Evolutionary conservation across 768 basidiomycete species (phyloP).

Genomic region (Phanerodontia chrysosporium): DNA sequence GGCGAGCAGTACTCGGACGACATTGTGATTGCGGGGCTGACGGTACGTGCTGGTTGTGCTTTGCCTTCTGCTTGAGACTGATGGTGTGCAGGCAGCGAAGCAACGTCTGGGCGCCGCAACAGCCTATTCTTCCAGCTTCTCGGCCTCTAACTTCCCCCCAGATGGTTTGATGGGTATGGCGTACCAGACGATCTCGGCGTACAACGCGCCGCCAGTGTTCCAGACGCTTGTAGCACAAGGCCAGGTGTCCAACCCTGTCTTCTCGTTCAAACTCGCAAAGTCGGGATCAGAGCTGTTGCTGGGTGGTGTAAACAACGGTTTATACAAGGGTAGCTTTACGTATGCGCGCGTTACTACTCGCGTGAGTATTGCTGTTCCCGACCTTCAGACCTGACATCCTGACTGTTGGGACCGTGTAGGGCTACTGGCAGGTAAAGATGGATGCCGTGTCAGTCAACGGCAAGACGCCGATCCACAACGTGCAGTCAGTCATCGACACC

Average conservation of each 20-base stretch:
- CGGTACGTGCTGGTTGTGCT: slow-evolving; percentile 7
- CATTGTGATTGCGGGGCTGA: slow-evolving; percentile 35
- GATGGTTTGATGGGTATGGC: slow-evolving; percentile 44
- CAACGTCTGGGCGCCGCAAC: slow-evolving; percentile 44
- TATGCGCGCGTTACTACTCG: slow-evolving; percentile 30
- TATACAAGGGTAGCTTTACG: slow-evolving; percentile 43
- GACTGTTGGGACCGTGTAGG: no score
- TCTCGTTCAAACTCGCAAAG: slow-evolving; percentile 44
- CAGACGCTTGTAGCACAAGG: slow-evolving; percentile 40
- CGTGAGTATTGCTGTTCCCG: slow-evolving; percentile 5
- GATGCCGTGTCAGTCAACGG: slow-evolving; percentile 22
- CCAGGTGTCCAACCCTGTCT: slow-evolving; percentile 31
- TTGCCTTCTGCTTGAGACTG: background rate
- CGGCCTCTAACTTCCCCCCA: slow-evolving; percentile 21
- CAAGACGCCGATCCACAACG: slow-evolving; percentile 1
- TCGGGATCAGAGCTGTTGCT: slow-evolving; percentile 49
- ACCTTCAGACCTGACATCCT: no score
- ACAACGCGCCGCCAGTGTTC: slow-evolving; percentile 23
- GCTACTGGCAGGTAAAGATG: slow-evolving; percentile 27
- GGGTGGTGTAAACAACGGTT: slow-evolving; percentile 45
- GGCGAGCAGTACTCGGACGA: slow-evolving; percentile 41
- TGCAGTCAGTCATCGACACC: slow-evolving; percentile 27
- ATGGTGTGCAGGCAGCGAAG: slow-evolving; percentile 25
- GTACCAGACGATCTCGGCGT: slow-evolving; percentile 21
- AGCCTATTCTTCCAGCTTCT: slow-evolving; percentile 31